phyloP scores from a whole-genome alignment of 257 asterid species.

The Ilex aquifolium region DNA sequence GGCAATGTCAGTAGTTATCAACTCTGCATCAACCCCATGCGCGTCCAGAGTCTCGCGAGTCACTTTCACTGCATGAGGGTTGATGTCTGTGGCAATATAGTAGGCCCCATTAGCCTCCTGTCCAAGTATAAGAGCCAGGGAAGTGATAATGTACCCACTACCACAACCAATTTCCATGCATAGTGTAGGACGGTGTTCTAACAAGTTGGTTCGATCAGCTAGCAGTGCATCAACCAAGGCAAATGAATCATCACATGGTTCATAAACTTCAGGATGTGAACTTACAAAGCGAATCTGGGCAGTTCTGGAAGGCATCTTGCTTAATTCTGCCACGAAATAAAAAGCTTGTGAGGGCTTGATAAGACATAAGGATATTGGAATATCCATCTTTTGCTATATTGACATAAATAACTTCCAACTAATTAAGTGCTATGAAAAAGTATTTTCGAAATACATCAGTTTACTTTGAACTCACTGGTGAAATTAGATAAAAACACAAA shows the following conservation, averaged over 20 bases:
- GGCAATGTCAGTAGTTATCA: conserved; percentile 65
- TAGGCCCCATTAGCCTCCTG: conserved; percentile 26
- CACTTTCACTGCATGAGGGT: conserved; percentile 67
- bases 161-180: conserved; percentile 98
- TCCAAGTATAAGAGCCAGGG: conserved; percentile 76
- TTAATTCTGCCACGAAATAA: no score
- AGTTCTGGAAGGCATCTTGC: conserved; percentile 12
- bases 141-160: conserved; percentile 82
- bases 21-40: conserved; percentile 68
- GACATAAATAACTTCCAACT: no score
- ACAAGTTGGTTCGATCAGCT: conserved; percentile 70
- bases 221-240: conserved; percentile 84
- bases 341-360: no score
- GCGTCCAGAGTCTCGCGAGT: conserved; percentile 64
- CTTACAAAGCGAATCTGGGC: conserved; percentile 75
- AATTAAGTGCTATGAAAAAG: no score
- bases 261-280: conserved; percentile 93
- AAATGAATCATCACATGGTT: conserved; percentile 94
- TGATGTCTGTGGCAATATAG: conserved; percentile 76
- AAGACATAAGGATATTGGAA: no score
- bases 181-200: conserved; percentile 55
- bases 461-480: no score
- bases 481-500: no score
- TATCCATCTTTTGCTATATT: no score
- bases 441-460: no score